Conservation (phyloP, 2,329 filamentous ascomycete species). For the Juglanconis oblonga region DNA sequence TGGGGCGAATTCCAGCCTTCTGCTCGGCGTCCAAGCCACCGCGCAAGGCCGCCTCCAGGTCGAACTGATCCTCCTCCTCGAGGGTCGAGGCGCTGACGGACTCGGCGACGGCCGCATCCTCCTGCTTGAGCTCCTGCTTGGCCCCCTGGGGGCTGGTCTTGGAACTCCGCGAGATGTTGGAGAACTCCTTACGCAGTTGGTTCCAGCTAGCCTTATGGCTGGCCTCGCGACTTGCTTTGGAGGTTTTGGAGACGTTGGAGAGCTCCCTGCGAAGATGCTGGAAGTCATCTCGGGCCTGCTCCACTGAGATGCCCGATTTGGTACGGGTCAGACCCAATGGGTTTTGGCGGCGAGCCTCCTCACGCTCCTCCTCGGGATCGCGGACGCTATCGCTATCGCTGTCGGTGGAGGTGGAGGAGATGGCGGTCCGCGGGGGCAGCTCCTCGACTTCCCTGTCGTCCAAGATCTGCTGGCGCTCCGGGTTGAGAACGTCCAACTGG, state of each 20-base stretch:
- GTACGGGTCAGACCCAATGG: constrained; percentile 44
- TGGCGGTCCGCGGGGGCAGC: constrained; percentile 17
- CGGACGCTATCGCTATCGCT: constrained; percentile 22
- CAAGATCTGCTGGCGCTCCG: constrained; percentile 4
- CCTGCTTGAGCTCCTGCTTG: background rate
- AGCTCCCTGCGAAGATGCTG: constrained; percentile 62
- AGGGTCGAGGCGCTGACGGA: constrained; percentile 31
- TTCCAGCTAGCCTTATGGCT: constrained; percentile 25
- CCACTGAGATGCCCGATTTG: constrained; percentile 57
- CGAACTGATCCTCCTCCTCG: constrained; percentile 59
- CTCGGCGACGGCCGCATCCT: constrained; percentile 42
- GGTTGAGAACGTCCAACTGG: constrained; percentile 3
- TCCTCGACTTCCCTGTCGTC: constrained; percentile 20
- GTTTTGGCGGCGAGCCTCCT: constrained; percentile 42
- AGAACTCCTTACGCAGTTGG: constrained; percentile 56
- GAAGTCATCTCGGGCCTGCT: constrained; percentile 68
- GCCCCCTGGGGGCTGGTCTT: constrained; percentile 25
- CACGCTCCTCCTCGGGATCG: constrained; percentile 36
- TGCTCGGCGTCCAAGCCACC: constrained; percentile 69
- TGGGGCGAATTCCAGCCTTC: constrained; percentile 75
- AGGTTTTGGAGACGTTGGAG: constrained; percentile 53
- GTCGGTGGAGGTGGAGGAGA: constrained; percentile 10
- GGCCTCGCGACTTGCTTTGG: constrained; percentile 30
- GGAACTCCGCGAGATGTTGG: constrained; percentile 52
- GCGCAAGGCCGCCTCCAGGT: constrained; percentile 71